Evolutionary conservation across 1,284 basidiomycete species (phyloP), one percentile per base, ranked within the genome.

Genomic region (Coniferiporia sulphurascens): DNA sequence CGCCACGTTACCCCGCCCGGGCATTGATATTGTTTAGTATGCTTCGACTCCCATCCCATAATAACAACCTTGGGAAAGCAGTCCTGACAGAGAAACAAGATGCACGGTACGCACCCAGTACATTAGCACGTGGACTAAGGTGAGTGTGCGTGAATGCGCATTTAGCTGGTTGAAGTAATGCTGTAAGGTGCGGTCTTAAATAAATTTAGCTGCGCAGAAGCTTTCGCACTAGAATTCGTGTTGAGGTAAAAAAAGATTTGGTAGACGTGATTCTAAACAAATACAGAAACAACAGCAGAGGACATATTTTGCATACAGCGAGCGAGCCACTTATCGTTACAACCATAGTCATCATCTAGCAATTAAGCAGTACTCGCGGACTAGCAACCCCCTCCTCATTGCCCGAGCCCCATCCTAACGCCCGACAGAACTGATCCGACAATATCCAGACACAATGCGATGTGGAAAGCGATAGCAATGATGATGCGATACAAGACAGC

Each of bases 261-360:
- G 43, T 32, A 52, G 22, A n/a, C 27, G 5, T 27, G 36, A 34
- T 34, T 60, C 59, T 60, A 60, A 49, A 27, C 34, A 56, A 52
- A 56, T 52, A 60, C 53, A 60, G 34, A 43, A 44, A 56, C 54
- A 60, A 60, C 44, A 60, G 13, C 7, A 22, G 22, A 52, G 36
- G 44, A 21, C 51, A 44, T 49, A 32, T n/a, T 19, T 32, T 49
- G 58, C 17, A 60, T 60, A 60, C 58, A 60, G 58, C 21, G 52
- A 55, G 52, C 44, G 38, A 55, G 49, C 32, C 41, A 55, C 51
- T 54, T 51, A 53, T 55, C 52, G 32, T 54, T n/a, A 51, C 35
- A 49, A 52, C 52, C 36, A 34, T 52, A 21, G 36, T 19, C 48
- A 32, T 45, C 13, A 44, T n/a, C 38, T 41, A 12, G 38, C 38